Conservation (phyloP, 257 asterid species). For the Gentiana straminea region DNA sequence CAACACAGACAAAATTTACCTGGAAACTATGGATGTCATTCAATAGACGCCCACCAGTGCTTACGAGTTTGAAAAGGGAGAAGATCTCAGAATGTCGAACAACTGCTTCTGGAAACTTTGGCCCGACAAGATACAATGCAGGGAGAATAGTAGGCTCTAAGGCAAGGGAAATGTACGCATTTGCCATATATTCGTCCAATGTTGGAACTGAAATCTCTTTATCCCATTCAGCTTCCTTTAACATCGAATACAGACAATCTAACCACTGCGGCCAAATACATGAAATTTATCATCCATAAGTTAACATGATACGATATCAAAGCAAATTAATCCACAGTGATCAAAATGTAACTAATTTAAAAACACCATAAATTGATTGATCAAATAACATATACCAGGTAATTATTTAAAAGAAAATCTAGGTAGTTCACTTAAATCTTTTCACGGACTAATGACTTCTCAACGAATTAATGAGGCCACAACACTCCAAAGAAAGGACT, state of each 20-base stretch:
- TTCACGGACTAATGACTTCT: too few species aligned
- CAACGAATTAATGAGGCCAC: too few species aligned
- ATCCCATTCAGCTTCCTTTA: constrained; percentile 78
- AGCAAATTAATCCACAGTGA: too few species aligned
- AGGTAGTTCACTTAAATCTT: too few species aligned
- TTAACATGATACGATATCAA: too few species aligned
- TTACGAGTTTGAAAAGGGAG: constrained; percentile 45
- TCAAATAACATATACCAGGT: too few species aligned
- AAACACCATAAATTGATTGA: too few species aligned
- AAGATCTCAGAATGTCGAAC: constrained; percentile 47
- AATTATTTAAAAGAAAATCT: too few species aligned
- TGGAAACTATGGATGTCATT: constrained; percentile 63
- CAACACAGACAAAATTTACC: constrained; percentile 26
- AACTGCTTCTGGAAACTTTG: constrained; percentile 64
- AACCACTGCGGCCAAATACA: constrained; percentile 55
- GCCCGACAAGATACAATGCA: constrained; percentile 68
- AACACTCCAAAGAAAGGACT: too few species aligned
- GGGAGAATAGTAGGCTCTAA: constrained; percentile 81
- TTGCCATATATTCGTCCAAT: constrained; percentile 61
- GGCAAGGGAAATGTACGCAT: constrained; percentile 68
- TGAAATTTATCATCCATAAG: too few species aligned
- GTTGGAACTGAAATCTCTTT: constrained; percentile 34
- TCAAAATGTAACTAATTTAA: too few species aligned
- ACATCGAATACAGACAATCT: constrained; percentile 54
- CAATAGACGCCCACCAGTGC: constrained; percentile 76